A percentile compares a stretch with the other conserved stretches of the same genome.
Conservation (phyloP, 1,284 basidiomycete genomes). For the Sanghuangporus weigelae region DNA sequence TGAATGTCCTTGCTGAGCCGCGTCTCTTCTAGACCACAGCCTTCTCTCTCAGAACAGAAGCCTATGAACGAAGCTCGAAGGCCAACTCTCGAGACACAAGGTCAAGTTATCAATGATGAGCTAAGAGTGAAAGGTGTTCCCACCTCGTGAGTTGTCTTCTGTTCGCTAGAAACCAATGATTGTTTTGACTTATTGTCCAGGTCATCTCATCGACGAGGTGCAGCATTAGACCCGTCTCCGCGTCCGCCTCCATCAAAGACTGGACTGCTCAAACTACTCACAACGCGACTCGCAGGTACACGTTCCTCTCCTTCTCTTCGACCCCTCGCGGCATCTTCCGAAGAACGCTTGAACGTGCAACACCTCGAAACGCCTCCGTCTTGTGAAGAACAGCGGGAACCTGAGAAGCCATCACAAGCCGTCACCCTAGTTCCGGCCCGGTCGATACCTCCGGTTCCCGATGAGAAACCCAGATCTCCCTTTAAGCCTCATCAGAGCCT, state of each 20-base stretch:
- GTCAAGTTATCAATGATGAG: neutral
- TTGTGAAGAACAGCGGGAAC: neutral
- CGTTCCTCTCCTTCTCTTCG: constrained; percentile 1
- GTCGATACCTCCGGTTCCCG: neutral
- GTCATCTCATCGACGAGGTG: neutral
- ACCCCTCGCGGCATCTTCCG: neutral
- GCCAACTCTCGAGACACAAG: neutral
- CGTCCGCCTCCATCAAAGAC: neutral
- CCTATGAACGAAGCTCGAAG: neutral
- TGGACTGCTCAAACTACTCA: neutral
- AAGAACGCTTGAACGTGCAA: neutral
- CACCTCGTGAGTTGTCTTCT: neutral
- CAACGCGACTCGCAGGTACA: neutral
- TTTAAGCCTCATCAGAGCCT: neutral
- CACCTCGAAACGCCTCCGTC: neutral
- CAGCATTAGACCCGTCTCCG: neutral
- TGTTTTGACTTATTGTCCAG: too few relatives aligned
- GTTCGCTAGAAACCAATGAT: neutral
- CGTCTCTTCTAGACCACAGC: neutral
- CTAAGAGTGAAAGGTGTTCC: neutral
- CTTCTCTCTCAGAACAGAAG: neutral
- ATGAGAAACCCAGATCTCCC: neutral
- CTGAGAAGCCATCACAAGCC: neutral
- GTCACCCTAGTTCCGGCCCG: neutral
- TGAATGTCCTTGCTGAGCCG: neutral